Percentiles rank a stretch among this genome's conserved stretches.
These are phyloP conservation scores for Verbena officinalis DNA, from an alignment of 257 asterid species.

Conservation along the genomic window DNA sequence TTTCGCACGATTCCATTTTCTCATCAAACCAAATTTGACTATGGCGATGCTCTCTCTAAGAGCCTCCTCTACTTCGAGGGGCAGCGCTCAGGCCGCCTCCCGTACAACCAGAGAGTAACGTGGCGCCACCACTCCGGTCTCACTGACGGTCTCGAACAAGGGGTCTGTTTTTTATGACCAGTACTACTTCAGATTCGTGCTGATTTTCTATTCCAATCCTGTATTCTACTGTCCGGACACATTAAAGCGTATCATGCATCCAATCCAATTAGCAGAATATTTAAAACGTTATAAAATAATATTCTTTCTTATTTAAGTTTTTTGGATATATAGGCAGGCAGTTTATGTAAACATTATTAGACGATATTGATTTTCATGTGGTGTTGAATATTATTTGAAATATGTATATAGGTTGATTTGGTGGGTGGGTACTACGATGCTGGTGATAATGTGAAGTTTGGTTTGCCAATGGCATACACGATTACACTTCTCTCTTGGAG, in stretches of 20 bases:
- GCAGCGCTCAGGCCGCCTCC: conserved; percentile 92
- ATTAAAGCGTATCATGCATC: too few species aligned
- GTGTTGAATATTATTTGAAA: not conserved
- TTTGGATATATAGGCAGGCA: too few species aligned
- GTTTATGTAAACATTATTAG: too few species aligned
- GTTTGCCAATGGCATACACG: conserved; percentile 68
- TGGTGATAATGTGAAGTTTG: conserved; percentile 63
- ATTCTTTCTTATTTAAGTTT: too few species aligned
- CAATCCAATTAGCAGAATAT: too few species aligned
- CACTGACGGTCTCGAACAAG: conserved; percentile 90
- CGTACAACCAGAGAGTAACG: conserved; percentile 67
- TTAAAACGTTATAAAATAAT: too few species aligned
- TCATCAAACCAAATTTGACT: conserved; percentile 23
- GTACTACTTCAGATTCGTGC: too few species aligned
- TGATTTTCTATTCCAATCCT: too few species aligned
- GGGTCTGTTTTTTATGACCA: conserved; percentile 49
- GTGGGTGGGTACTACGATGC: conserved; percentile 71
- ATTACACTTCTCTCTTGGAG: conserved; percentile 60
- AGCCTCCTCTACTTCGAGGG: conserved; percentile 91
- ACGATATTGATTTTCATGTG: too few species aligned
- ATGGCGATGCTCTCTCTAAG: conserved; percentile 80
- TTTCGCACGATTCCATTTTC: conserved; percentile 1
- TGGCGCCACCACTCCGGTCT: conserved; percentile 99
- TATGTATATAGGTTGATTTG: conserved; percentile 47
- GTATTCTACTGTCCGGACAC: too few species aligned